phyloP scores from a whole-genome alignment of 371 early-diverging fungal species.

The Lichtheimia hyalospora region DNA sequence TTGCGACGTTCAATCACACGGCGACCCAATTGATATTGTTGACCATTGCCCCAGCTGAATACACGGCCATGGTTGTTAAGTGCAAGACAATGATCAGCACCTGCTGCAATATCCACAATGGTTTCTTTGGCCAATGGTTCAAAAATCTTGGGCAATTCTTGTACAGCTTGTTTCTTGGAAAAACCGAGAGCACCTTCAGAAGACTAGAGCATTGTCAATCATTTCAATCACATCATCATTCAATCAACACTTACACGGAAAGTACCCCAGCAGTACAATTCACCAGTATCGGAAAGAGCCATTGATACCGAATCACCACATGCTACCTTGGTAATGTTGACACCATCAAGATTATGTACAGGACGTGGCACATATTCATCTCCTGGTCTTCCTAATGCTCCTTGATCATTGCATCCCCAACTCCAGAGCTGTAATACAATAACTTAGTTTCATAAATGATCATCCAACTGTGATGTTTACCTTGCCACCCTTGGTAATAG shows the following conservation, averaged over 20 bases:
- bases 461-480: conserved; percentile 30
- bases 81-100: conserved; percentile 91
- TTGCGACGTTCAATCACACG: conserved; percentile 70
- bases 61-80: conserved; percentile 74
- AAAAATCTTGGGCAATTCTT: conserved; percentile 63
- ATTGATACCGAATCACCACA: conserved; percentile 94
- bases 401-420: conserved; percentile 99
- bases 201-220: conserved; percentile 11
- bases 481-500: conserved; percentile 73
- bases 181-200: conserved; percentile 75
- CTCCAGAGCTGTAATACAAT: conserved; percentile 62
- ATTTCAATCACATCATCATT: not conserved
- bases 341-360: conserved; percentile 70
- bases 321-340: conserved; percentile 80
- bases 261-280: conserved; percentile 96
- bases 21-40: conserved; percentile 92
- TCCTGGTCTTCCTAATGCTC: conserved; percentile 90
- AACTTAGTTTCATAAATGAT: not conserved
- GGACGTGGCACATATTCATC: conserved; percentile 72
- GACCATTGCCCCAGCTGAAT: conserved; percentile 95
- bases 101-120: conserved; percentile 82
- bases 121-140: conserved; percentile 32
- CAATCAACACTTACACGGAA: conserved; percentile 44
- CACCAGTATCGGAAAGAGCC: conserved; percentile 83
- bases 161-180: conserved; percentile 62